These are phyloP conservation scores for Nematocida minor DNA, from an alignment of 371 early-diverging fungal genomes.

Conservation along the genomic window DNA sequence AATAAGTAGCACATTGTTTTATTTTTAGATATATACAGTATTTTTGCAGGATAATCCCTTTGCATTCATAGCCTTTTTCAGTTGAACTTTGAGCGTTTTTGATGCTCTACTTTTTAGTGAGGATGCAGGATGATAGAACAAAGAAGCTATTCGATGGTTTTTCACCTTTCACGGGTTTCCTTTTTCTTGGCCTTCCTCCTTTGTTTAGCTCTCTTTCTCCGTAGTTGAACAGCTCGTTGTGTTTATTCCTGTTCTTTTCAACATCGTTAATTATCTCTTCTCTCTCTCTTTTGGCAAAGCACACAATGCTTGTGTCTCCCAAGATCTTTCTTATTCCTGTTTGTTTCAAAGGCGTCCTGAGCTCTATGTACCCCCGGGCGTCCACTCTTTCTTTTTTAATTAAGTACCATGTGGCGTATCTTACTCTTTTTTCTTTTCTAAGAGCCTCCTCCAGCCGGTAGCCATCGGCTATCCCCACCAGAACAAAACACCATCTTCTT, in stretches of 20 bases:
- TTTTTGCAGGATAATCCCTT: too few species aligned
- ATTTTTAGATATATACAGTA: too few species aligned
- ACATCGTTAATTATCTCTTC: conserved; percentile 31
- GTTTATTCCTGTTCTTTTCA: not conserved
- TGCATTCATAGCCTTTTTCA: too few species aligned
- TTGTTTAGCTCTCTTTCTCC: conserved; percentile 34
- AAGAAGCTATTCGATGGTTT: too few species aligned
- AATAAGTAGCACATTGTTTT: too few species aligned
- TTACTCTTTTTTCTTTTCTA: not conserved
- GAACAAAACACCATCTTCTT: conserved; percentile 36
- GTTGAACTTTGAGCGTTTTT: too few species aligned
- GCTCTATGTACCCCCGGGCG: conserved; percentile 26
- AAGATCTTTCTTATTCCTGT: conserved; percentile 32
- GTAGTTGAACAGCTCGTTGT: not conserved
- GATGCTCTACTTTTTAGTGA: too few species aligned
- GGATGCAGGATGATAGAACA: too few species aligned
- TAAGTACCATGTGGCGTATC: conserved; percentile 7
- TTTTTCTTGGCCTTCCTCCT: conserved; percentile 36
- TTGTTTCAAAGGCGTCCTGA: conserved; percentile 27
- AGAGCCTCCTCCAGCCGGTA: not conserved
- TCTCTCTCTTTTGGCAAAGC: not conserved
- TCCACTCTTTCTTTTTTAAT: not conserved
- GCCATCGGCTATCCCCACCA: not conserved
- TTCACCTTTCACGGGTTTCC: too few species aligned
- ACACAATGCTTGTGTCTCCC: not conserved